Conservation (phyloP, 495 filamentous ascomycete species). For the Melanomma pulvis-pyrius region DNA sequence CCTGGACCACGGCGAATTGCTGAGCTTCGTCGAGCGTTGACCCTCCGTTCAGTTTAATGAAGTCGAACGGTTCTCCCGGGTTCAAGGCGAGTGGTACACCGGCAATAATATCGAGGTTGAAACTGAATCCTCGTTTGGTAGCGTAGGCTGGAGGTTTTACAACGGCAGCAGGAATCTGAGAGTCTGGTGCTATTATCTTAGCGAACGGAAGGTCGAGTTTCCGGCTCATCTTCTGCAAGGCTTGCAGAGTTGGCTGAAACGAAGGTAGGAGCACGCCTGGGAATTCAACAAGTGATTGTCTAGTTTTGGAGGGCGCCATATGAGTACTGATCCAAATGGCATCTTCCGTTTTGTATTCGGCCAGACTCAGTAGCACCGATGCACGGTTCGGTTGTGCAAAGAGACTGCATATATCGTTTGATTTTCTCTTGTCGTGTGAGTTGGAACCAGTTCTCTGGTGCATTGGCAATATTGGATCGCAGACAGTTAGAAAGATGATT, state of each 20-base stretch:
- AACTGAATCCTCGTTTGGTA: slow-evolving; percentile 40
- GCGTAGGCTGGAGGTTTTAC: slow-evolving; percentile 58
- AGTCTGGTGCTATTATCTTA: slow-evolving; percentile 56
- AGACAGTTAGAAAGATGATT: slow-evolving; percentile 60
- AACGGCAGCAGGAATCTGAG: not conserved
- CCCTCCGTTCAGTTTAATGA: not conserved
- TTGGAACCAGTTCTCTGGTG: slow-evolving; percentile 25
- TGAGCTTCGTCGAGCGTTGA: slow-evolving; percentile 62
- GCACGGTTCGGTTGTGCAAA: slow-evolving; percentile 3
- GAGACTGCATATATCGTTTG: not conserved
- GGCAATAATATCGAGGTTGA: slow-evolving; percentile 8
- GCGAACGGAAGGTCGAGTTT: slow-evolving; percentile 60
- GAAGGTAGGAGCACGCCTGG: slow-evolving; percentile 68
- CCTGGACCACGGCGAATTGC: slow-evolving; percentile 56
- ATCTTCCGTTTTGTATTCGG: slow-evolving; percentile 15
- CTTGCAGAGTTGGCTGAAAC: slow-evolving; percentile 67
- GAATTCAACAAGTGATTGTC: slow-evolving; percentile 63
- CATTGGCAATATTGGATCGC: slow-evolving; percentile 32
- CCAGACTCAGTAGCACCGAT: not conserved
- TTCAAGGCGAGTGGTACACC: not conserved
- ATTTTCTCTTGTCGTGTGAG: not conserved
- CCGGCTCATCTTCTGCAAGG: slow-evolving; percentile 61
- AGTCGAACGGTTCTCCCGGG: not conserved
- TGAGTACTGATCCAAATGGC: not conserved
- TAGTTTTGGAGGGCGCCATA: not conserved